These are phyloP conservation scores for Lodderomyces parapsilosis DNA, from an alignment of 1,139 yeast species.

Conservation along the genomic window DNA sequence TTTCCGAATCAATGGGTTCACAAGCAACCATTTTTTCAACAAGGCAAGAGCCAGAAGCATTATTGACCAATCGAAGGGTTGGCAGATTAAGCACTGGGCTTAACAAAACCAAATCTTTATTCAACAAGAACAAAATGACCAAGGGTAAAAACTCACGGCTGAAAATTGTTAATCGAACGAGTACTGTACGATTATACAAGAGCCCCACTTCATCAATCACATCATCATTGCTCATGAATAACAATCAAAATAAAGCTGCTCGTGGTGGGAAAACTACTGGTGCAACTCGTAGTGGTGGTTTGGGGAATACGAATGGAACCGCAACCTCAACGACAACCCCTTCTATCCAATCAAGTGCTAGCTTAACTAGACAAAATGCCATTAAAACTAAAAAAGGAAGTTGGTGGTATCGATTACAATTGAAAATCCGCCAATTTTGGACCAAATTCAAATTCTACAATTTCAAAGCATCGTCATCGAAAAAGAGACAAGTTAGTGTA, in stretches of 20 bases:
- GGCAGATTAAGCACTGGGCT: neutral
- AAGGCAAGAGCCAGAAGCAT: conserved; percentile 18
- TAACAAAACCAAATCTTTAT: conserved; percentile 1
- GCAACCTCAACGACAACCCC: too few relatives aligned
- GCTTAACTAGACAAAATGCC: conserved; percentile 33
- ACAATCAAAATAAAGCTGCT: neutral
- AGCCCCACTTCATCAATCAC: conserved; percentile 10
- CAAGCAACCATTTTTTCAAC: conserved; percentile 50
- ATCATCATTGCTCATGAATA: conserved; percentile 3
- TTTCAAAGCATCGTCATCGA: conserved; percentile 30
- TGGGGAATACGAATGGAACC: neutral
- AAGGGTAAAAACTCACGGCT: conserved; percentile 10
- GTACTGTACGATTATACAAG: conserved; percentile 14
- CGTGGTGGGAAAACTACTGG: neutral
- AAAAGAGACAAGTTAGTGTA: conserved; percentile 16
- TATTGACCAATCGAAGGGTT: conserved; percentile 1
- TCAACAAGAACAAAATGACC: conserved; percentile 10
- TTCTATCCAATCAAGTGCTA: conserved; percentile 7
- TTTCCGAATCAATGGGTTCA: conserved; percentile 42
- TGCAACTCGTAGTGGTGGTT: neutral
- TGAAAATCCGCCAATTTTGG: conserved; percentile 25
- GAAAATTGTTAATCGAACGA: conserved; percentile 9
- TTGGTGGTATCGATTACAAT: conserved; percentile 28
- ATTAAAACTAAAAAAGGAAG: conserved; percentile 35
- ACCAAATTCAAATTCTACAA: conserved; percentile 24